A percentile compares a stretch with the other conserved stretches of the same genome.
phyloP scores from a whole-genome alignment of 2,329 filamentous ascomycete genomes.

The Botrytis deweyae region DNA sequence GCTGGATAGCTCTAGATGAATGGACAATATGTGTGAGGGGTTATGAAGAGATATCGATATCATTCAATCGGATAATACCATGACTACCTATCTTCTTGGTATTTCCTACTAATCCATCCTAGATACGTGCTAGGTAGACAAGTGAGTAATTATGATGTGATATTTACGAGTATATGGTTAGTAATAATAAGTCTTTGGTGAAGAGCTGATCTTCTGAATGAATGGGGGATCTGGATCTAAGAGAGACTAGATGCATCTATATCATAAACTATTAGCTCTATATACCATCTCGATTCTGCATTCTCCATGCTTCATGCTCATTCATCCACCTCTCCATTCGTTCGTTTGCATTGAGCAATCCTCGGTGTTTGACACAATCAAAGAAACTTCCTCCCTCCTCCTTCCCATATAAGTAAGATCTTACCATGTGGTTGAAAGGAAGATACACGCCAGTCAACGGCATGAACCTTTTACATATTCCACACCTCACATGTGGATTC shows the following conservation, averaged over 20 bases:
- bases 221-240: not conserved
- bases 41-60: too few relatives aligned
- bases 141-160: too few relatives aligned
- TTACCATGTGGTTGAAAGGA: not conserved
- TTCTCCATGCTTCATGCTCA: not conserved
- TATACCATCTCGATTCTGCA: not conserved
- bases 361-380: not conserved
- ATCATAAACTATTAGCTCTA: not conserved
- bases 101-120: too few relatives aligned
- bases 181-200: not conserved
- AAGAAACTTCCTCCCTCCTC: not conserved
- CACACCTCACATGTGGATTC: not conserved
- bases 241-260: not conserved
- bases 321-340: not conserved
- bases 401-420: not conserved
- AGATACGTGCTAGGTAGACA: too few relatives aligned
- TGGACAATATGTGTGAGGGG: too few relatives aligned
- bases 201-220: not conserved
- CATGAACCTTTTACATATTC: not conserved
- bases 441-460: not conserved
- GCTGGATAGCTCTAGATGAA: too few relatives aligned
- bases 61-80: too few relatives aligned
- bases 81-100: too few relatives aligned
- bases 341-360: not conserved
- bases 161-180: not conserved